Percentiles rank a stretch among this genome's conserved stretches.
These are phyloP conservation scores for Suillus lakei DNA, from an alignment of 768 basidiomycete genomes.

Conservation along the genomic window DNA sequence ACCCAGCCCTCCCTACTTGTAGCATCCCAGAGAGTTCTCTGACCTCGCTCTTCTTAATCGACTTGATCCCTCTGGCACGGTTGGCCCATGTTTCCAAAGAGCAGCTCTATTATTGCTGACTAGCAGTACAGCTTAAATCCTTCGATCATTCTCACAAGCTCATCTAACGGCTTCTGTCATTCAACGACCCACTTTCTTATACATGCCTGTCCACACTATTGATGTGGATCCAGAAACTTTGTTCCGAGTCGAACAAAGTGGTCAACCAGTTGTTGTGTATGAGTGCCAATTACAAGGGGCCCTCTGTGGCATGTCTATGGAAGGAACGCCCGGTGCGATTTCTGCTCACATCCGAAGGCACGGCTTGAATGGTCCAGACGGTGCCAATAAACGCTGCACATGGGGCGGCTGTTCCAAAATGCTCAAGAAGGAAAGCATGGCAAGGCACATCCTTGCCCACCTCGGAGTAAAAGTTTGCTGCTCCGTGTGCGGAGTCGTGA, in stretches of 20 bases:
- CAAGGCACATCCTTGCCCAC: constrained; percentile 14
- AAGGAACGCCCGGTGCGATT: constrained; percentile 9
- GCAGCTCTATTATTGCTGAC: background rate
- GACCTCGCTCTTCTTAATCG: background rate
- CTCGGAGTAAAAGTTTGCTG: constrained; percentile 3
- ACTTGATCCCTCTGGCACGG: background rate
- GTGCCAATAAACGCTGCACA: constrained; percentile 1
- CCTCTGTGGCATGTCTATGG: background rate
- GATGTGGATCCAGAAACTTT: background rate
- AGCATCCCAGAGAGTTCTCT: background rate
- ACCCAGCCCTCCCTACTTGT: background rate
- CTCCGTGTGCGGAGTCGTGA: background rate
- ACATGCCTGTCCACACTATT: background rate
- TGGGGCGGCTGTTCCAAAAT: constrained; percentile 6
- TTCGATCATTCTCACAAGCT: background rate
- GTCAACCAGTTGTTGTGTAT: background rate
- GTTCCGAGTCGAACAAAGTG: background rate
- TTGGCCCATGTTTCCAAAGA: background rate
- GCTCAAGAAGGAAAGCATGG: constrained; percentile 3
- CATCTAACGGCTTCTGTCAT: background rate
- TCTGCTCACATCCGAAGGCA: constrained; percentile 10
- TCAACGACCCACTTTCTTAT: background rate
- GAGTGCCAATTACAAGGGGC: background rate
- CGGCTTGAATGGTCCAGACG: background rate
- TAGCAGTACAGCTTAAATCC: background rate